phyloP scores from a whole-genome alignment of 352 stramenopile species.

The Globisporangium middletonii region DNA sequence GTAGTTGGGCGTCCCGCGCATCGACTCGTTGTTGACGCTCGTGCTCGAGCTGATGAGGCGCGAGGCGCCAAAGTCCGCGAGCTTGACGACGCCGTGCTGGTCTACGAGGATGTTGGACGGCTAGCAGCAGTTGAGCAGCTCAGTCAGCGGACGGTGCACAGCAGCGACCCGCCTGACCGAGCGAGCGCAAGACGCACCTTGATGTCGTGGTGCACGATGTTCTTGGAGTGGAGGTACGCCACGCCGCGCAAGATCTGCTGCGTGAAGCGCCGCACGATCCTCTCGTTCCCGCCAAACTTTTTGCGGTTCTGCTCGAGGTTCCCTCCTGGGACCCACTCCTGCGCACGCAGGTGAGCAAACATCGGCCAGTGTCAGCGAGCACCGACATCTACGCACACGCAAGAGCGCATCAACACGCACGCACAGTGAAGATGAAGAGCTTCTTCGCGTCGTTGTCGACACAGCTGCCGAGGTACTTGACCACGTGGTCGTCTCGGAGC shows the following conservation, averaged over 20 bases:
- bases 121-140: slow-evolving; percentile 10
- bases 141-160: neutral
- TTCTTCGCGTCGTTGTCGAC: slow-evolving; percentile 54
- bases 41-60: slow-evolving; percentile 48
- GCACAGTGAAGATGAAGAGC: slow-evolving; percentile 85
- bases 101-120: slow-evolving; percentile 93
- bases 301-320: slow-evolving; percentile 80
- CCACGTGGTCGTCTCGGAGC: slow-evolving; percentile 89
- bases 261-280: slow-evolving; percentile 68
- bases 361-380: neutral
- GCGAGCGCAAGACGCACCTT: slow-evolving; percentile 34
- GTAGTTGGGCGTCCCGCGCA: slow-evolving; percentile 82
- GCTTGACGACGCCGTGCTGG: slow-evolving; percentile 91
- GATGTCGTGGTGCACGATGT: slow-evolving; percentile 79
- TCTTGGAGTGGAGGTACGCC: slow-evolving; percentile 81
- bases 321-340: slow-evolving; percentile 86
- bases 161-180: neutral
- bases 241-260: slow-evolving; percentile 81
- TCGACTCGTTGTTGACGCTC: slow-evolving; percentile 39
- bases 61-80: slow-evolving; percentile 93
- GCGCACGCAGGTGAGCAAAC: neutral
- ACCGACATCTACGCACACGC: neutral
- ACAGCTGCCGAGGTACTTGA: slow-evolving; percentile 88
- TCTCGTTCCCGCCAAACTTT: slow-evolving; percentile 70
- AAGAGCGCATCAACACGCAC: neutral